Conservation (phyloP, 345 rosid genomes). For the Syzygium jambos region DNA sequence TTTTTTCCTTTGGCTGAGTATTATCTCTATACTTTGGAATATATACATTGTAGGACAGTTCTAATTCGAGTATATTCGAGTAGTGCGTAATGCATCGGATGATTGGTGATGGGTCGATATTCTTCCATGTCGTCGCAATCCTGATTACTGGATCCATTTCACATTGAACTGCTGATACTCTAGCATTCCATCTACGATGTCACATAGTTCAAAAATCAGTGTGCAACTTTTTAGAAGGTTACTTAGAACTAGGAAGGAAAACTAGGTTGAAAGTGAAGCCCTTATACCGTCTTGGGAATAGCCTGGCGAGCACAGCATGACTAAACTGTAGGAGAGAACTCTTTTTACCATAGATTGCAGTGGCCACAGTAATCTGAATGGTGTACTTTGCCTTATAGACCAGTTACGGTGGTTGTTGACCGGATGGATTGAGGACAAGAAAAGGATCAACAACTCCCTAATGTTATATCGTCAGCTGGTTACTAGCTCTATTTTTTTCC, state of each 20-base stretch:
- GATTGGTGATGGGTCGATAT: background rate
- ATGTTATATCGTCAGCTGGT: background rate
- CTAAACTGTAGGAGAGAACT: background rate
- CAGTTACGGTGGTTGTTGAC: background rate
- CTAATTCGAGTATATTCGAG: background rate
- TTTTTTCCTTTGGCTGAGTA: background rate
- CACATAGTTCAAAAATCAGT: background rate
- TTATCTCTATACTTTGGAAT: background rate
- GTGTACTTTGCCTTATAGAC: background rate
- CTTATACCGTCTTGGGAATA: background rate
- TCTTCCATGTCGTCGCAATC: background rate
- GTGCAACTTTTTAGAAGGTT: background rate
- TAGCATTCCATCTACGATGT: background rate
- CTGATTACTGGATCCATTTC: background rate
- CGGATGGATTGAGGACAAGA: background rate
- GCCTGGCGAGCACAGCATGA: background rate
- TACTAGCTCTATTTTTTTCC: background rate
- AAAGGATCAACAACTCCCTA: background rate
- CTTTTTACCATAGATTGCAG: background rate
- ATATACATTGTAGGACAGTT: background rate
- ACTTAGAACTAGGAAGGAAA: background rate
- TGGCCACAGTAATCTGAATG: background rate
- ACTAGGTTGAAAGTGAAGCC: background rate
- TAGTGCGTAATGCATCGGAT: background rate
- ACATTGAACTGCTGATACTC: background rate